Base-by-base conservation (phyloP, 75 land plant species). In the Picea sitchensis region DNA sequence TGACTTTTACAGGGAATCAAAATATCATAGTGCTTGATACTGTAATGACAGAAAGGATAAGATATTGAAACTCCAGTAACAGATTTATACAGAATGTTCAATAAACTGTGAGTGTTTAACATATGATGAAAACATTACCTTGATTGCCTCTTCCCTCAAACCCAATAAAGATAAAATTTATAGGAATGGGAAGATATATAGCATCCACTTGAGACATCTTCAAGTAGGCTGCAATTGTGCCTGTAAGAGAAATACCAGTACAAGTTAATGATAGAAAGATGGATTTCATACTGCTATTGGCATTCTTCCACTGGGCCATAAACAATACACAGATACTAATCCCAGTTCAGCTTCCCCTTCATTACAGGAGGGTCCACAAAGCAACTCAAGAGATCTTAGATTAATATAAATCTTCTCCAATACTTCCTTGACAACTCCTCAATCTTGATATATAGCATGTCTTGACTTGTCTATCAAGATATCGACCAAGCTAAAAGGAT, bases 91-190 rank as follows among this genome's bases (percentile, higher is more conserved):
- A 20, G 11, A 69, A 41, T 32, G 2, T 8, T 71, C 21, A 17
- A 44, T n/a, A 32, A 12, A n/a, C 51, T 23, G 15, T 32, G 13
- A 44, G 12, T 71, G 74, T n/a, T 71, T 38, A 60, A 12, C 47
- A 80, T 31, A 4, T 5, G 13, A 69, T n/a, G 56, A 11, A 14
- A 59, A 5, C 8, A 15, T 65, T 91, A 96, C 99, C 99, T 77
- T 88, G 90, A 81, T 96, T 93, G 12, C 99, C 99, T 67, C 93
- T 93, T 34, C 99, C 99, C 78, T 93, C 94, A 85, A 96, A 96
- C 38, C 99, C 99, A 20, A 96, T 88, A 79, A 96, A 96, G 76
- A 96, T 92, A 75, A 96, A 95, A 80, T 94, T 96, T 47, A 96
- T 88, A 0, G 99, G 99, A 14, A 96, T 78, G 18, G 99, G 95